phyloP scores from a whole-genome alignment of 768 basidiomycete species.

The Suillus spraguei region DNA sequence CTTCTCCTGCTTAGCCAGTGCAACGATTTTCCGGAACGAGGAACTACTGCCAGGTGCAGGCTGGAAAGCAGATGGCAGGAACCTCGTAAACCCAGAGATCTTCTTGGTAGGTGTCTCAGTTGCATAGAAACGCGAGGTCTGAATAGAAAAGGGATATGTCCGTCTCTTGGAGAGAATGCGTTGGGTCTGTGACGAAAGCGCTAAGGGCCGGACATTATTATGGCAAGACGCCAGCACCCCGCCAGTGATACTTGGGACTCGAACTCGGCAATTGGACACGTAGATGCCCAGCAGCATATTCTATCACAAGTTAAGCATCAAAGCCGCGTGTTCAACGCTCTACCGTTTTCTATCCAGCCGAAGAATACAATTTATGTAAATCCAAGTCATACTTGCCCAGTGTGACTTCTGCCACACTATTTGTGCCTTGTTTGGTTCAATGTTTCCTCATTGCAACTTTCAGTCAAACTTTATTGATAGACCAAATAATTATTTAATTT shows the following conservation, averaged over 20 bases:
- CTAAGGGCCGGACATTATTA: conserved; percentile 5
- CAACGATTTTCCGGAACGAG: conserved; percentile 72
- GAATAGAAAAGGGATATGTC: background rate
- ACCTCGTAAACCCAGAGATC: conserved; percentile 25
- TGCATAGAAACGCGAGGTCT: conserved; percentile 14
- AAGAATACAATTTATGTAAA: background rate
- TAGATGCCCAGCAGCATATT: conserved; percentile 7
- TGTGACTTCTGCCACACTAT: background rate
- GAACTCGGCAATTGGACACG: conserved; percentile 5
- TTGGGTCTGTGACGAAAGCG: background rate
- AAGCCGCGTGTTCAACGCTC: background rate
- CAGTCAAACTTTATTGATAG: no score
- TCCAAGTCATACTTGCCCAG: background rate
- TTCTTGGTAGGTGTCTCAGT: conserved; percentile 12
- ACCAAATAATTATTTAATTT: no score
- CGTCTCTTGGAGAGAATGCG: background rate
- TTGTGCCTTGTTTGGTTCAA: conserved; percentile 6
- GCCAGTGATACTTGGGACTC: background rate
- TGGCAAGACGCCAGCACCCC: conserved; percentile 9
- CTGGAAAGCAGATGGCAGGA: conserved; percentile 35
- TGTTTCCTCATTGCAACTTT: no score
- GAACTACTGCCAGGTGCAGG: conserved; percentile 49
- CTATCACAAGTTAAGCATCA: conserved; percentile 6
- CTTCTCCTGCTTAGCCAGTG: conserved; percentile 82
- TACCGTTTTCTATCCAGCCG: background rate